These are phyloP conservation scores for Mycothermus thermophilus DNA, from an alignment of 495 filamentous ascomycete species.

Conservation along the genomic window DNA sequence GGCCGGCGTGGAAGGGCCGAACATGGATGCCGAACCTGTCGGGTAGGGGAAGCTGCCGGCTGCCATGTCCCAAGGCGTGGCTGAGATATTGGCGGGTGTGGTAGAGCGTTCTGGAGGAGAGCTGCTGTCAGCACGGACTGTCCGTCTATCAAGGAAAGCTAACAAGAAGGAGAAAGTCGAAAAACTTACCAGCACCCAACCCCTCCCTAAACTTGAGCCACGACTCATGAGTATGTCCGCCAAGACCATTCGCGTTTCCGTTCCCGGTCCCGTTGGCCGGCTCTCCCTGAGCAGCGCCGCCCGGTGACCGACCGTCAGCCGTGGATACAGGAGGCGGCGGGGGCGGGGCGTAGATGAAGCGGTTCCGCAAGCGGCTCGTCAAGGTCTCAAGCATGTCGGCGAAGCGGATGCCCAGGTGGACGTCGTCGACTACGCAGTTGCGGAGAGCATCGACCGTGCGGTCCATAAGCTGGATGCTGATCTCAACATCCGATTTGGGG, in stretches of 20 bases:
- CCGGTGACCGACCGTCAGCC: conserved; percentile 26
- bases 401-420: conserved; percentile 87
- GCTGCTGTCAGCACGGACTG: neutral
- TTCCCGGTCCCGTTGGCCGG: conserved; percentile 8
- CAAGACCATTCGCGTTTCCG: conserved; percentile 11
- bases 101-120: conserved; percentile 24
- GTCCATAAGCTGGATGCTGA: conserved; percentile 71
- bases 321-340: conserved; percentile 16
- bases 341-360: conserved; percentile 51
- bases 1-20: conserved; percentile 31
- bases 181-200: conserved; percentile 13
- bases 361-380: conserved; percentile 56
- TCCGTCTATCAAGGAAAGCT: neutral
- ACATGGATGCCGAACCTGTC: conserved; percentile 30
- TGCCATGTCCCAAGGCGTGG: conserved; percentile 40
- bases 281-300: conserved; percentile 17
- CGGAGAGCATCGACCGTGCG: conserved; percentile 64
- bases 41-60: conserved; percentile 36
- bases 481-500: conserved; percentile 71
- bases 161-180: neutral
- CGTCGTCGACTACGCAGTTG: conserved; percentile 83
- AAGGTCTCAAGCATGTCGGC: conserved; percentile 80
- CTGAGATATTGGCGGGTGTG: conserved; percentile 38
- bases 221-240: conserved; percentile 11
- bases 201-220: conserved; percentile 21